phyloP scores from a whole-genome alignment of 108 stramenopile genomes.

The Pseudonitzschia pungens region DNA sequence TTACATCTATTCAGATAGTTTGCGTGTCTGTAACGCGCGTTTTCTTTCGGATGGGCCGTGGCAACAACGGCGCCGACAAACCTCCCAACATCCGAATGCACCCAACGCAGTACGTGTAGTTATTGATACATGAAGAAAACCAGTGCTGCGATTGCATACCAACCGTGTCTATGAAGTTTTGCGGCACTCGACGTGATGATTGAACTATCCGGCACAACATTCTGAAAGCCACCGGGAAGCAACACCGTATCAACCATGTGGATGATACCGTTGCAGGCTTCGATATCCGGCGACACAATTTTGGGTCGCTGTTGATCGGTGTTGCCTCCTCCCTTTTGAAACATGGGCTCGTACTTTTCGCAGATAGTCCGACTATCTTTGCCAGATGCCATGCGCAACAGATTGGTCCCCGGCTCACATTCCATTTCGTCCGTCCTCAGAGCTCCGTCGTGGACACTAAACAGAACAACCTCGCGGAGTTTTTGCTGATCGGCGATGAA shows the following conservation, averaged over 20 bases:
- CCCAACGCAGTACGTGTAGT: neutral
- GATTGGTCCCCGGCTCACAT: conserved; percentile 20
- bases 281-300: conserved; percentile 37
- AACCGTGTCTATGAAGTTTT: neutral
- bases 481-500: conserved; percentile 8
- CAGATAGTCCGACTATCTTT: conserved; percentile 31
- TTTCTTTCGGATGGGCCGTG: too few relatives aligned
- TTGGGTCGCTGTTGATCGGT: conserved; percentile 12
- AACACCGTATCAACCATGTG: conserved; percentile 47
- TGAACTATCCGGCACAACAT: neutral
- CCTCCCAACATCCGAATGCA: too few relatives aligned
- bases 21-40: too few relatives aligned
- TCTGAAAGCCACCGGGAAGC: neutral
- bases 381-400: conserved; percentile 39
- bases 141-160: neutral
- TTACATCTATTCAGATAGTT: too few relatives aligned
- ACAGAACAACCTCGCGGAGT: conserved; percentile 24
- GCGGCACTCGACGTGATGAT: neutral
- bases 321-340: conserved; percentile 38
- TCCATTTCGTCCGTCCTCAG: conserved; percentile 8
- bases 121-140: neutral
- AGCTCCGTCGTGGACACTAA: neutral
- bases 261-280: conserved; percentile 55
- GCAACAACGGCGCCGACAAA: too few relatives aligned
- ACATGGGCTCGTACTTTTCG: neutral